Evolutionary conservation across 306 rosid species (phyloP), one percentile per base, ranked within the genome.

Genomic region (Argentina anserina): DNA sequence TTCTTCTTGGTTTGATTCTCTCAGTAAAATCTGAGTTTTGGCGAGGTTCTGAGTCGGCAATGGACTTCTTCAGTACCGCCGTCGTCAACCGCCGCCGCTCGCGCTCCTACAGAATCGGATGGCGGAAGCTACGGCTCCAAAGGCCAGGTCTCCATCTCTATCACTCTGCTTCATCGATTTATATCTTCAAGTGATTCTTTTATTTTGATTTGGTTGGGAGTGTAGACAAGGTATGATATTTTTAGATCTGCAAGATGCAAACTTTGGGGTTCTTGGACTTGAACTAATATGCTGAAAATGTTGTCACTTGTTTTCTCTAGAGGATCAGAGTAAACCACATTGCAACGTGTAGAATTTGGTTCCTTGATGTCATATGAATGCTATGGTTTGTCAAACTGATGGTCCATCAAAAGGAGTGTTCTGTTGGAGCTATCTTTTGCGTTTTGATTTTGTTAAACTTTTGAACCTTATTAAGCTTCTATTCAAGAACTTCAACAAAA

Each of bases 101-200:
- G 83, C 91, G 39, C 58, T 86, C 0, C 42, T 88, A 33, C 91
- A 90, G 73, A 90, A 90, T 70, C 42, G 55, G 86, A 86, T 68
- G 80, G 73, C 70, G 45, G 46, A 41, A 41, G 15, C 46, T 10
- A 10, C 14, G 13, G 63, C 58, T 62, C 70, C 68, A 88, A 81
- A 64, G 67, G 78, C 78, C 91, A 83, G 91, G 93, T 90, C 72
- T 34, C 70, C 68, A 56, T n/a, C 62, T 42, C 17, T 25, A n/a
- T n/a, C n/a, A n/a, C n/a, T 31, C 20, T 58, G 60, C 0, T 53
- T 53, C 61, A 58, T 58, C 3, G 41, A 23, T 0, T 65, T 47
- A 21, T 8, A 53, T 65, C 0, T 23, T 45, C 50, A 11, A 41
- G n/a, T n/a, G n/a, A n/a, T n/a, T n/a, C n/a, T n/a, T n/a, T n/a